Evolutionary conservation across 2,329 filamentous ascomycete species (phyloP).

Genomic region (Diaporthe caulivora): DNA sequence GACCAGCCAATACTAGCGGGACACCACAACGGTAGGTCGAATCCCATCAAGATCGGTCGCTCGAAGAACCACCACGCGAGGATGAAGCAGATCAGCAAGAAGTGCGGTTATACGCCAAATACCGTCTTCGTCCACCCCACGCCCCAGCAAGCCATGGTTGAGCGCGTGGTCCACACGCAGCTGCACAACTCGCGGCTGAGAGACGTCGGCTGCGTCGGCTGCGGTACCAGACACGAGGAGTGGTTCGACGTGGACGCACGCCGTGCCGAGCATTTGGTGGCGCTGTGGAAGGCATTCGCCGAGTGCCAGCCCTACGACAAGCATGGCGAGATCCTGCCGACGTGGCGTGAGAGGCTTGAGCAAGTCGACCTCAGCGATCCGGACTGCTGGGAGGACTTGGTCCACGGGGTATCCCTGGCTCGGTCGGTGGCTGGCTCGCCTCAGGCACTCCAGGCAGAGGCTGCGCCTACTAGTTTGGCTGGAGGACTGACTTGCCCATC

Average conservation of each 20-base stretch:
- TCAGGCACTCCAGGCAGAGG: neutral
- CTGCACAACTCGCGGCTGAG: slow-evolving; percentile 44
- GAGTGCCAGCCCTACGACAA: slow-evolving; percentile 46
- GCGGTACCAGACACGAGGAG: slow-evolving; percentile 44
- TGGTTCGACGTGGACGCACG: slow-evolving; percentile 46
- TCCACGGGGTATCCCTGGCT: neutral
- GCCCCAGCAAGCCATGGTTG: slow-evolving; percentile 46
- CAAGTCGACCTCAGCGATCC: slow-evolving; percentile 44
- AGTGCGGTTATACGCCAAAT: slow-evolving; percentile 46
- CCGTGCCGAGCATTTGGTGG: slow-evolving; percentile 40
- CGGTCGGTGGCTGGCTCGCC: neutral
- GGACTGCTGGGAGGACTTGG: slow-evolving; percentile 45
- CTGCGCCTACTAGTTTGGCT: neutral
- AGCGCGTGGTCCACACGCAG: slow-evolving; percentile 47
- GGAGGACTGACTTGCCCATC: neutral
- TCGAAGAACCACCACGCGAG: slow-evolving; percentile 42
- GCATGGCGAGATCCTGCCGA: slow-evolving; percentile 42
- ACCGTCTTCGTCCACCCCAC: slow-evolving; percentile 38
- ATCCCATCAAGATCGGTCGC: slow-evolving; percentile 49
- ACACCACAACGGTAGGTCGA: neutral
- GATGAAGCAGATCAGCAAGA: slow-evolving; percentile 42
- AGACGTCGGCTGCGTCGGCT: slow-evolving; percentile 45
- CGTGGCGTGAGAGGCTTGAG: slow-evolving; percentile 44
- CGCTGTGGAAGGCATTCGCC: slow-evolving; percentile 47
- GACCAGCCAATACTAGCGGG: neutral